Evolutionary conservation across 208 protist genomes (phyloP).

Genomic region (Blechomonas ayalai): DNA sequence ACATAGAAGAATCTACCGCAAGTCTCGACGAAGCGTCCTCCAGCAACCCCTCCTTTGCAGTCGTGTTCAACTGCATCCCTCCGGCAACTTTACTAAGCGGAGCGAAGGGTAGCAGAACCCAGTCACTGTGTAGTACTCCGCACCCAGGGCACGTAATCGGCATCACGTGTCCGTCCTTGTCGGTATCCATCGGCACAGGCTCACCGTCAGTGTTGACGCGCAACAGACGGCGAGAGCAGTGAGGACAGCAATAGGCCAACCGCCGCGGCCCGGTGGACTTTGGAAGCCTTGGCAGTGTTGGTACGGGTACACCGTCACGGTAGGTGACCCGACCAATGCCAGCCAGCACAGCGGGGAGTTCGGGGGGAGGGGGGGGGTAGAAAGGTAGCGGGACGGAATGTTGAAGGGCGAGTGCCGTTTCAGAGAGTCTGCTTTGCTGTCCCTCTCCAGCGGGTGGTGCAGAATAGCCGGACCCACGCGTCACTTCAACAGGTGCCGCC

Average conservation of each 20-base stretch:
- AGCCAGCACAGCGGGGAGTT: background rate
- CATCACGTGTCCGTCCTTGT: conserved; percentile 42
- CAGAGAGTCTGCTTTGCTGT: too few relatives aligned
- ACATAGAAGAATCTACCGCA: conserved; percentile 3
- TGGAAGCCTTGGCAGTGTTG: background rate
- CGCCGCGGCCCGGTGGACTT: background rate
- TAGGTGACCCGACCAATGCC: conserved; percentile 14
- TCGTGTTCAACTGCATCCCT: background rate
- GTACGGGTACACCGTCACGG: conserved; percentile 6
- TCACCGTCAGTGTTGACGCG: conserved; percentile 71
- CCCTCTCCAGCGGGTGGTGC: too few relatives aligned
- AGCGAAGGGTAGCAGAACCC: conserved; percentile 49
- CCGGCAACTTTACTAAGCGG: background rate
- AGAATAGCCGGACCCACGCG: too few relatives aligned
- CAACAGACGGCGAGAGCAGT: conserved; percentile 57
- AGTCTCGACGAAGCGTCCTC: background rate
- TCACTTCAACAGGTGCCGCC: background rate
- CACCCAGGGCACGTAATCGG: conserved; percentile 80
- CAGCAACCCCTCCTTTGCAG: background rate
- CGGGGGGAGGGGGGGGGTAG: background rate
- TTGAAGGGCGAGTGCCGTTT: background rate
- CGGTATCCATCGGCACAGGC: conserved; percentile 67
- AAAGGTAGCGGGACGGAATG: background rate
- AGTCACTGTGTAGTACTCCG: conserved; percentile 56
- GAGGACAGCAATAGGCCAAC: conserved; percentile 66